A percentile compares a stretch with the other conserved stretches of the same genome.
Evolutionary conservation across 106 monocot genomes (phyloP).

Genomic region (Dendrobium nobile): DNA sequence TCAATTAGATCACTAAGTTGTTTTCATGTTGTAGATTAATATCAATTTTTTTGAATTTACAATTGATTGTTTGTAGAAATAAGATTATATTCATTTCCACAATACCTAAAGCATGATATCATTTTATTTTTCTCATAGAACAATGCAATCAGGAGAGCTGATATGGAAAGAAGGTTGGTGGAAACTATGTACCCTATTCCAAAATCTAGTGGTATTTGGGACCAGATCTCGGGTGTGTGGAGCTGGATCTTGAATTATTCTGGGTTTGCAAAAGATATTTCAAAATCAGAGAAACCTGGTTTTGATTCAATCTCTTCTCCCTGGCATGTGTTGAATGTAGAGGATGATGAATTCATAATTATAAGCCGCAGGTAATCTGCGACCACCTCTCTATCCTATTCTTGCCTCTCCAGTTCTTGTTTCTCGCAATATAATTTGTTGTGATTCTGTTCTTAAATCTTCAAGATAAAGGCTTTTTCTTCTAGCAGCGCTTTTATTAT

Average conservation of each 20-base stretch:
- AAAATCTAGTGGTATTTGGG: constrained; percentile 51
- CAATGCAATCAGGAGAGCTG: constrained; percentile 82
- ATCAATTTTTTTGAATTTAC: too few relatives aligned
- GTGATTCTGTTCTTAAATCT: background rate
- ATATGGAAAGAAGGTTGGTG: constrained; percentile 56
- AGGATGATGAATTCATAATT: constrained; percentile 44
- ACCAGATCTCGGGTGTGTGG: constrained; percentile 53
- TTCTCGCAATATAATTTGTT: background rate
- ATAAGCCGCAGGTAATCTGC: constrained; percentile 50
- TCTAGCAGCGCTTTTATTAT: background rate
- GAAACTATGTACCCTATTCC: constrained; percentile 65
- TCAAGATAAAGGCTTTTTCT: background rate
- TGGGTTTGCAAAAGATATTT: constrained; percentile 35
- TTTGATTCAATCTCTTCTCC: constrained; percentile 36
- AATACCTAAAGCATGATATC: too few relatives aligned
- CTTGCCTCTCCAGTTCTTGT: background rate
- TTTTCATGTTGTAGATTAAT: too few relatives aligned
- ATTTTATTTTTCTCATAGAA: constrained; percentile 44
- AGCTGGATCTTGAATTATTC: constrained; percentile 63
- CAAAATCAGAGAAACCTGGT: constrained; percentile 20
- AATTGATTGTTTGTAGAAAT: too few relatives aligned
- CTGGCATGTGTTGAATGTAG: constrained; percentile 64
- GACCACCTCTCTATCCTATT: background rate
- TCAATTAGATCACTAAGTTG: too few relatives aligned
- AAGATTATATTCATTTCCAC: background rate